Evolutionary conservation across 2,329 filamentous ascomycete species (phyloP).

Genomic region (Phyllosticta ampelicida): DNA sequence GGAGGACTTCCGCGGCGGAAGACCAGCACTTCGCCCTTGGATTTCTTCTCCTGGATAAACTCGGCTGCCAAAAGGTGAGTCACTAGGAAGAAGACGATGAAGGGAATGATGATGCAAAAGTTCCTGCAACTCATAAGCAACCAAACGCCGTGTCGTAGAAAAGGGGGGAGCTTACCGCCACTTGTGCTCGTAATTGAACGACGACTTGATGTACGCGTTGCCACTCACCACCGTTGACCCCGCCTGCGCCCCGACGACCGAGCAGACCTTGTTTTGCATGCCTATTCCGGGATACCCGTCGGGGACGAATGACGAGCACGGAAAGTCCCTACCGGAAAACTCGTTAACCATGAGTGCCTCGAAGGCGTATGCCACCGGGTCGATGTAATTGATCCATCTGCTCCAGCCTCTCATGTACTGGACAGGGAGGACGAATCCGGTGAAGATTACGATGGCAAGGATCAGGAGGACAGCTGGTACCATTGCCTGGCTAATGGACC

Average conservation of each 20-base stretch:
- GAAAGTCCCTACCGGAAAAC: conserved; percentile 55
- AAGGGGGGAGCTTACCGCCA: conserved; percentile 24
- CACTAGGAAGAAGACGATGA: conserved; percentile 33
- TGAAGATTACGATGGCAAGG: conserved; percentile 55
- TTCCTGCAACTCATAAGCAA: conserved; percentile 18
- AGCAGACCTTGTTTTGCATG: conserved; percentile 28
- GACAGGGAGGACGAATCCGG: conserved; percentile 50
- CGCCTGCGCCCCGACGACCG: conserved; percentile 30
- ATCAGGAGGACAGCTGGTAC: conserved; percentile 49
- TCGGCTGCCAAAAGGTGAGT: conserved; percentile 36
- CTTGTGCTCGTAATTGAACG: conserved; percentile 27
- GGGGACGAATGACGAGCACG: conserved; percentile 37
- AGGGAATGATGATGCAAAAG: conserved; percentile 35
- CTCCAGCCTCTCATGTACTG: conserved; percentile 68
- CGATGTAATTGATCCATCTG: conserved; percentile 71
- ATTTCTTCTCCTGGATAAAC: conserved; percentile 38
- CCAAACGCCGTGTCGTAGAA: conserved; percentile 9
- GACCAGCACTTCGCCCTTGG: conserved; percentile 41
- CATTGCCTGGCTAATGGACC: conserved; percentile 51
- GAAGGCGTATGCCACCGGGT: conserved; percentile 71
- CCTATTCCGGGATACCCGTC: conserved; percentile 18
- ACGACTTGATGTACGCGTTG: conserved; percentile 25
- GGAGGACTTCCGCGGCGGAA: conserved; percentile 35
- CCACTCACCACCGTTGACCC: conserved; percentile 30
- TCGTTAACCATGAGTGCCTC: conserved; percentile 71